These are phyloP conservation scores for Rhodotorula sp. DNA, from an alignment of 1,284 basidiomycete species.

Conservation along the genomic window DNA sequence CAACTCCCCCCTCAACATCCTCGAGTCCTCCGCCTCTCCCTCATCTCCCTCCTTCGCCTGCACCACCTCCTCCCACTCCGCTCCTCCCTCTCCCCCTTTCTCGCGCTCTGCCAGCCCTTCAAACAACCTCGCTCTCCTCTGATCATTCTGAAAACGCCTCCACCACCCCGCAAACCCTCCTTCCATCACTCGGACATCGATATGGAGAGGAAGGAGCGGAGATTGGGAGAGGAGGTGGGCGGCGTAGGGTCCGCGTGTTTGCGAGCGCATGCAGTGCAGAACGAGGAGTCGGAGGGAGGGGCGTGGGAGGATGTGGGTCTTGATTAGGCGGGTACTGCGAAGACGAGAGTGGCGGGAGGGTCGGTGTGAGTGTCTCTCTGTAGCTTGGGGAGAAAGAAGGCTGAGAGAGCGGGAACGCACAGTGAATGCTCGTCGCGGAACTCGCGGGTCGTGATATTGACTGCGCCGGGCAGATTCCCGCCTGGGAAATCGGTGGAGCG, in stretches of 20 bases:
- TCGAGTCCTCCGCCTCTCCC: conserved; percentile 27
- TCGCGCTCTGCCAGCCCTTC: conserved; percentile 7
- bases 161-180: conserved; percentile 28
- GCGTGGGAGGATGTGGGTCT: conserved; percentile 5
- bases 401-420: not conserved
- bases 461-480: conserved; percentile 21
- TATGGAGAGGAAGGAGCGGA: not conserved
- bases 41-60: conserved; percentile 14
- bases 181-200: conserved; percentile 19
- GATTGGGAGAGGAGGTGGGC: conserved; percentile 9
- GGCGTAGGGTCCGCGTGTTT: conserved; percentile 32
- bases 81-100: not conserved
- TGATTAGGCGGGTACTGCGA: conserved; percentile 4
- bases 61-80: conserved; percentile 22
- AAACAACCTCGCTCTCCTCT: conserved; percentile 16
- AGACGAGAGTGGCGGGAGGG: not conserved
- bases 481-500: conserved; percentile 23
- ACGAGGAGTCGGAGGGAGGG: conserved; percentile 4
- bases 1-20: conserved; percentile 8
- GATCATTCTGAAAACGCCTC: not conserved
- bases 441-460: conserved; percentile 21
- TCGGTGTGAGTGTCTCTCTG: too few relatives aligned
- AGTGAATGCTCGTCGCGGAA: conserved; percentile 1
- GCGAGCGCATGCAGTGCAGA: conserved; percentile 31
- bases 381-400: not conserved